These are phyloP conservation scores for Centella asiatica DNA, from an alignment of 129 eudicot genomes.

Conservation along the genomic window DNA sequence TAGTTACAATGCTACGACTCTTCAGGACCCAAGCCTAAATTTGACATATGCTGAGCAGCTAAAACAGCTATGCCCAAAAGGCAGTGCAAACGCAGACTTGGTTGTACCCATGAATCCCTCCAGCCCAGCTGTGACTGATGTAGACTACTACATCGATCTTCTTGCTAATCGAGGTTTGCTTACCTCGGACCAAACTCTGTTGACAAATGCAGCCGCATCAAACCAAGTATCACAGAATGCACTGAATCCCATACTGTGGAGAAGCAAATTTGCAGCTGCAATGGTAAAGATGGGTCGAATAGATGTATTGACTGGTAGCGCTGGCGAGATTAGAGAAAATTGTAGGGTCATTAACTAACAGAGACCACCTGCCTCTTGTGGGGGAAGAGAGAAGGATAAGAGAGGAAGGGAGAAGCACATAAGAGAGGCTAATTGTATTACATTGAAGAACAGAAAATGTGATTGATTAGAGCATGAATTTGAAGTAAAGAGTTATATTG, in stretches of 20 bases:
- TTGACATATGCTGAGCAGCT: conserved; percentile 38
- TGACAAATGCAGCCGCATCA: conserved; percentile 19
- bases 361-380: neutral
- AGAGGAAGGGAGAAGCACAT: too few relatives aligned
- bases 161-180: conserved; percentile 37
- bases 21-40: conserved; percentile 39
- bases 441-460: too few relatives aligned
- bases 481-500: too few relatives aligned
- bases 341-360: conserved; percentile 43
- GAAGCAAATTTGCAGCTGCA: conserved; percentile 53
- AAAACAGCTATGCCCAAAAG: conserved; percentile 58
- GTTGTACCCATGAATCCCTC: conserved; percentile 82
- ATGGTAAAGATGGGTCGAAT: conserved; percentile 86
- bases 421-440: too few relatives aligned
- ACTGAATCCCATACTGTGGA: conserved; percentile 38
- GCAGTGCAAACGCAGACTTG: conserved; percentile 23
- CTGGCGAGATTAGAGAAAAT: conserved; percentile 55
- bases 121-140: conserved; percentile 29
- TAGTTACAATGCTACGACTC: conserved; percentile 15
- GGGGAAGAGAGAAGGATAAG: too few relatives aligned
- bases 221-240: conserved; percentile 57
- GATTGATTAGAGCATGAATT: too few relatives aligned
- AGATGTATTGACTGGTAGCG: conserved; percentile 47
- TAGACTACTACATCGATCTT: conserved; percentile 21
- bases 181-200: conserved; percentile 31